Evolutionary conservation across 2,329 filamentous ascomycete genomes (phyloP).

Genomic region (Xylariaceae sp.): DNA sequence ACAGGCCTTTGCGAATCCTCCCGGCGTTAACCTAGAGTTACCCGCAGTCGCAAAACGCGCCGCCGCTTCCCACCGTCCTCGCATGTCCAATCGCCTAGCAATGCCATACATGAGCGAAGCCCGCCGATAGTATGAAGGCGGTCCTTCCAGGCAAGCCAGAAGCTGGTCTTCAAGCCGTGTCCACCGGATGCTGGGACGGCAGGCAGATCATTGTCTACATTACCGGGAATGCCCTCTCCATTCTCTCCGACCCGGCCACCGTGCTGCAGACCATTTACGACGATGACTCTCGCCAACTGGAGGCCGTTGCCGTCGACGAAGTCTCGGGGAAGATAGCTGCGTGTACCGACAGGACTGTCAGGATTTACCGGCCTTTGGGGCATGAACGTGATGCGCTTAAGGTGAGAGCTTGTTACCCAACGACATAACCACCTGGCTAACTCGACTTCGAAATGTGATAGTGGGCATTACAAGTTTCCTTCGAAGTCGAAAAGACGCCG

Average conservation of each 20-base stretch:
- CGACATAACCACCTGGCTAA: constrained; percentile 2
- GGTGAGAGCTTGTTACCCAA: constrained; percentile 43
- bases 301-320: constrained; percentile 78
- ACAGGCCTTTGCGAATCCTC: constrained; percentile 1
- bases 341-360: constrained; percentile 61
- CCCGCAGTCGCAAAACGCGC: constrained; percentile 15
- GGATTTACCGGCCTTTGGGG: constrained; percentile 74
- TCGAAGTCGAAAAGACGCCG: constrained; percentile 49
- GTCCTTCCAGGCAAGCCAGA: constrained; percentile 48
- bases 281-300: constrained; percentile 62
- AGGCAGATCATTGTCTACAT: constrained; percentile 60
- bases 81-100: constrained; percentile 18
- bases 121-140: constrained; percentile 41
- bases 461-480: constrained; percentile 62
- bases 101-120: constrained; percentile 26
- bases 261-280: constrained; percentile 90
- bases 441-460: constrained; percentile 31
- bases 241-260: constrained; percentile 69
- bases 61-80: constrained; percentile 3
- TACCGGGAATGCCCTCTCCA: constrained; percentile 79
- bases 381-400: constrained; percentile 67
- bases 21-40: not conserved
- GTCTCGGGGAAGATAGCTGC: constrained; percentile 78
- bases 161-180: constrained; percentile 44
- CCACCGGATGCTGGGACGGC: constrained; percentile 45